Conservation (phyloP, 225 moss, liverwort and hornwort genomes). For the Bryoerythrophyllum caledonicum region DNA sequence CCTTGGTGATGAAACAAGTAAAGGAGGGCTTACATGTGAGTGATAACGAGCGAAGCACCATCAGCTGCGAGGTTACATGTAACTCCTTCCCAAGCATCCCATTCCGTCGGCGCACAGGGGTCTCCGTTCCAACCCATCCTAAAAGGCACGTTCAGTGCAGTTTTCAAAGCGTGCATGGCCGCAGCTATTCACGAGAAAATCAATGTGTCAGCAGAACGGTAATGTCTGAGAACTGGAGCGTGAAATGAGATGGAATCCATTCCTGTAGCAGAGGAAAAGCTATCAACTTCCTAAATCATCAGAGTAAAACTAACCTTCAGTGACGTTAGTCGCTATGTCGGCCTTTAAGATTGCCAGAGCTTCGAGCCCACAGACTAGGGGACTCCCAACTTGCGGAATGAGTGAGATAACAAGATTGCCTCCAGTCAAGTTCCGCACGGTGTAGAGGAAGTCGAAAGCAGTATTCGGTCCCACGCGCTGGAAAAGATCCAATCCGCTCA, state of each 20-base stretch:
- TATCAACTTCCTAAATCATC: neutral
- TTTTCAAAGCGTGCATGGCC: slow-evolving; percentile 76
- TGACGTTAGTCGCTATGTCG: slow-evolving; percentile 66
- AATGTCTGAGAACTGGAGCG: neutral
- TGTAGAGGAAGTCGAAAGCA: slow-evolving; percentile 66
- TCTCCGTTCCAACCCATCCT: slow-evolving; percentile 99
- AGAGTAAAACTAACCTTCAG: slow-evolving; percentile 58
- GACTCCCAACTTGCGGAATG: slow-evolving; percentile 37
- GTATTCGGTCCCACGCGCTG: slow-evolving; percentile 56
- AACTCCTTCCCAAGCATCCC: slow-evolving; percentile 98
- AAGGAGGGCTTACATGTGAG: slow-evolving; percentile 63
- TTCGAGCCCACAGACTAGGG: slow-evolving; percentile 77
- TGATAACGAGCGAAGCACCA: slow-evolving; percentile 64
- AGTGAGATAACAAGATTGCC: slow-evolving; percentile 48
- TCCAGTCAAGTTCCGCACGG: slow-evolving; percentile 69
- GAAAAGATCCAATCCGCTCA: slow-evolving; percentile 65
- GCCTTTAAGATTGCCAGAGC: slow-evolving; percentile 70
- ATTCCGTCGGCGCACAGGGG: slow-evolving; percentile 82
- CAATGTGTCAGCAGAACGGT: neutral
- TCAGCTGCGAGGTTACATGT: slow-evolving; percentile 66
- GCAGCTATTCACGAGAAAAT: slow-evolving; percentile 41
- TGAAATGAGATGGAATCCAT: neutral
- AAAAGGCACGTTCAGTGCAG: slow-evolving; percentile 66
- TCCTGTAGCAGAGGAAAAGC: neutral
- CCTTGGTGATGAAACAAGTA: neutral